phyloP scores from a whole-genome alignment of 345 rosid genomes.

The Theobroma cacao region DNA sequence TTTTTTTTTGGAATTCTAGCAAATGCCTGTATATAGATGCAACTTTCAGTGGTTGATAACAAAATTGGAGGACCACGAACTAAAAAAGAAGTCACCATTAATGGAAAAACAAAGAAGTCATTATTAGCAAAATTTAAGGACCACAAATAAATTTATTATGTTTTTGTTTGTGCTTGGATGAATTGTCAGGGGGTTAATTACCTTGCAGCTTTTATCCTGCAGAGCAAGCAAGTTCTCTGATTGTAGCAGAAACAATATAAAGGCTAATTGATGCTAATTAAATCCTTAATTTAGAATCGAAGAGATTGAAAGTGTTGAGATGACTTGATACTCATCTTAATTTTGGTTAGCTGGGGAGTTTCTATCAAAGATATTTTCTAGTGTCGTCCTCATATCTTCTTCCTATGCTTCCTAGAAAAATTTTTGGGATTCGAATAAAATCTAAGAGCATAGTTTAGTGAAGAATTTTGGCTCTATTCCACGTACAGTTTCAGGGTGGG shows the following conservation, averaged over 20 bases:
- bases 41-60: background rate
- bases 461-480: too few species aligned
- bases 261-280: background rate
- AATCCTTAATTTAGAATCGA: too few species aligned
- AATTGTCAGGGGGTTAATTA: too few species aligned
- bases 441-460: too few species aligned
- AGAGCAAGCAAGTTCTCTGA: background rate
- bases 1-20: background rate
- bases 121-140: background rate
- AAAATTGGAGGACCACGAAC: constrained; percentile 1
- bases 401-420: too few species aligned
- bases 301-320: too few species aligned
- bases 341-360: background rate
- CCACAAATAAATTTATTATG: background rate
- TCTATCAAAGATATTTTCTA: background rate
- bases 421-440: too few species aligned
- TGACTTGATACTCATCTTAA: too few species aligned
- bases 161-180: too few species aligned
- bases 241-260: too few species aligned
- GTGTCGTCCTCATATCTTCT: too few species aligned
- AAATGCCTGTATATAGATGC: background rate
- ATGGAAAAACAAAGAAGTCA: background rate
- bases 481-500: too few species aligned
- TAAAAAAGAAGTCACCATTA: background rate
- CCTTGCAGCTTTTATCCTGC: background rate